Evolutionary conservation across 139 green algal species (phyloP).

Genomic region (Chara braunii): DNA sequence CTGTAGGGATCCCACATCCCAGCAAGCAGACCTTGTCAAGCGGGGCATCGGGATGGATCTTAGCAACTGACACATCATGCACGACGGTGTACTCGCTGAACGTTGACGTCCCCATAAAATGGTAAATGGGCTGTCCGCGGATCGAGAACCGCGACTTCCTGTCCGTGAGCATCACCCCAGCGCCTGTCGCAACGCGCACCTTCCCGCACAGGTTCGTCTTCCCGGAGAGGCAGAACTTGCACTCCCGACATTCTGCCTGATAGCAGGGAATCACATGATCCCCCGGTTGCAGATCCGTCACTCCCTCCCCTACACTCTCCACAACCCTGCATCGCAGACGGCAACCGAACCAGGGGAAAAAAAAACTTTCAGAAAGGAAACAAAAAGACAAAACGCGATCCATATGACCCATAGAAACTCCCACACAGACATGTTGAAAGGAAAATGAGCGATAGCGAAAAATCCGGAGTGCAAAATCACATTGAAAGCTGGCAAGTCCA

Average conservation of each 20-base stretch:
- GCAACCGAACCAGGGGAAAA: constrained; percentile 18
- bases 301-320: constrained; percentile 77
- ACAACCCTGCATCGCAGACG: constrained; percentile 61
- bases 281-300: constrained; percentile 53
- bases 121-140: constrained; percentile 80
- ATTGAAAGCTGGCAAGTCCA: too few relatives aligned
- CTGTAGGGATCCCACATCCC: constrained; percentile 44
- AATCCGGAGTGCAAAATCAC: too few relatives aligned
- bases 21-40: constrained; percentile 69
- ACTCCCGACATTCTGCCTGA: constrained; percentile 54
- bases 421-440: too few relatives aligned
- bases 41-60: constrained; percentile 41
- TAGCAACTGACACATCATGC: constrained; percentile 62
- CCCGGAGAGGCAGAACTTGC: constrained; percentile 85
- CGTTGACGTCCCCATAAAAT: constrained; percentile 98
- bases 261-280: constrained; percentile 61
- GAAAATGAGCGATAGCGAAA: too few relatives aligned
- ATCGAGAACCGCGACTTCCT: constrained; percentile 70
- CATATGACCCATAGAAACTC: too few relatives aligned
- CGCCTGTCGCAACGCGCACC: constrained; percentile 49
- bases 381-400: too few relatives aligned
- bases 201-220: constrained; percentile 88
- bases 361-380: too few relatives aligned
- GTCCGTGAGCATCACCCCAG: constrained; percentile 85
- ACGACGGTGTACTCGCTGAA: constrained; percentile 97